Evolutionary conservation across 1,139 yeast species (phyloP), one percentile per base, ranked within the genome.

Genomic region (Debaryomycetaceae sp.): DNA sequence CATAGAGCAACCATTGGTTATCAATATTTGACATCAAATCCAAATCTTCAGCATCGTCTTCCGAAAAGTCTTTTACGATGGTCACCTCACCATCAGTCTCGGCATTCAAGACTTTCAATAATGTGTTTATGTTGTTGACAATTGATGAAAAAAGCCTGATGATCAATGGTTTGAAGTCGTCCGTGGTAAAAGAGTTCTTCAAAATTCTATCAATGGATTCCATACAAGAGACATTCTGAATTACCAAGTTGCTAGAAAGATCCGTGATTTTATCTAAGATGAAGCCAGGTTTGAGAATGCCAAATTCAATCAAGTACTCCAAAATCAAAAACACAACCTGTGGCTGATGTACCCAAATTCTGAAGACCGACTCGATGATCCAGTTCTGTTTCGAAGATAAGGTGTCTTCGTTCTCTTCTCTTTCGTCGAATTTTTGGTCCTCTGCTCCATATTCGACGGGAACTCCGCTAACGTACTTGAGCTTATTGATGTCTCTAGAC

Each of bases 281-380:
- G 37, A 71, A 62, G 35, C 62, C 62, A 4, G 80, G 67, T 24
- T 69, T 59, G 40, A 83, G 57, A 24, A 83, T 65, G 23, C 69
- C 76, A 51, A 72, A 74, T 45, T 76, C 81, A 49, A 78, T 77
- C 57, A 85, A 75, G 49, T 78, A 80, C 55, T 82, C 89, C 54
- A 86, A 70, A 14, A 88, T 81, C 53, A 88, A 72, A 51, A 80
- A 84, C 2, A 89, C 91, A 46, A 86, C 87, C 63, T 89, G 87
- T 0, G 96, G 93, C 56, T 87, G 89, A 49, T 80, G 80, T 43
- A 80, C 75, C 97, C 97, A 90, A 56, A 84, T 81, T 49, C 87
- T 73, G 50, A 88, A 67, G 8, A 87, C 81, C 2, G 90, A 77
- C 44, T 83, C 84, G 42, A 87, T 75, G 24, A 83, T 74, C 78